Evolutionary conservation across 495 filamentous ascomycete species (phyloP).

Genomic region (Rusavskia elegans): DNA sequence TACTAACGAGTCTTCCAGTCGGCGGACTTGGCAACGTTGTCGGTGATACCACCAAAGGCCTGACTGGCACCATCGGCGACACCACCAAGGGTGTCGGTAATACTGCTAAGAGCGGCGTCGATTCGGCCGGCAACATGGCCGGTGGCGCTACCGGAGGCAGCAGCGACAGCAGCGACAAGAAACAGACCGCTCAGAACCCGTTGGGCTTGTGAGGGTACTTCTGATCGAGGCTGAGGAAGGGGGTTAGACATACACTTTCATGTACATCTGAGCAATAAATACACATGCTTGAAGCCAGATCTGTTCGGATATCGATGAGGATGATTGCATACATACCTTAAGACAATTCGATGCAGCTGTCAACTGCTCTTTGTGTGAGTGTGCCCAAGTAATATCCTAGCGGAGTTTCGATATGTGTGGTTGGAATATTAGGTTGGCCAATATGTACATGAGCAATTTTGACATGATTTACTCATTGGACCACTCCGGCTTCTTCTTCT

Average conservation of each 20-base stretch:
- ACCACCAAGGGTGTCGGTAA: conserved; percentile 8
- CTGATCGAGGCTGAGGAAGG: too few relatives aligned
- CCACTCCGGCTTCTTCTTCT: conserved; percentile 93
- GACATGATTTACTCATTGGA: conserved; percentile 44
- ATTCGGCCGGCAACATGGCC: conserved; percentile 3
- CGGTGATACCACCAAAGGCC: conserved; percentile 7
- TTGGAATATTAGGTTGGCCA: too few relatives aligned
- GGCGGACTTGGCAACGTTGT: conserved; percentile 8
- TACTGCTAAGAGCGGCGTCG: conserved; percentile 4
- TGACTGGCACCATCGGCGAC: conserved; percentile 2
- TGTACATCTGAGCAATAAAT: not conserved
- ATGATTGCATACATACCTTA: too few relatives aligned
- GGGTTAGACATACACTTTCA: too few relatives aligned
- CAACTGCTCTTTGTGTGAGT: too few relatives aligned
- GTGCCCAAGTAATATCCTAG: too few relatives aligned
- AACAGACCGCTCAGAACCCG: conserved; percentile 13
- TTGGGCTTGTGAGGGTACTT: conserved; percentile 3
- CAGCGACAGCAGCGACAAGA: not conserved
- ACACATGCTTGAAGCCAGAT: not conserved
- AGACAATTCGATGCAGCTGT: too few relatives aligned
- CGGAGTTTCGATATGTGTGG: too few relatives aligned
- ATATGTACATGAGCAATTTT: too few relatives aligned
- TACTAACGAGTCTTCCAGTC: not conserved
- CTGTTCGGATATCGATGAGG: not conserved
- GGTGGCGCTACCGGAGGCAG: conserved; percentile 4